A percentile compares a stretch with the other conserved stretches of the same genome.
These are phyloP conservation scores for Amylostereum chailletii DNA, from an alignment of 1,284 basidiomycete genomes.

Conservation along the genomic window DNA sequence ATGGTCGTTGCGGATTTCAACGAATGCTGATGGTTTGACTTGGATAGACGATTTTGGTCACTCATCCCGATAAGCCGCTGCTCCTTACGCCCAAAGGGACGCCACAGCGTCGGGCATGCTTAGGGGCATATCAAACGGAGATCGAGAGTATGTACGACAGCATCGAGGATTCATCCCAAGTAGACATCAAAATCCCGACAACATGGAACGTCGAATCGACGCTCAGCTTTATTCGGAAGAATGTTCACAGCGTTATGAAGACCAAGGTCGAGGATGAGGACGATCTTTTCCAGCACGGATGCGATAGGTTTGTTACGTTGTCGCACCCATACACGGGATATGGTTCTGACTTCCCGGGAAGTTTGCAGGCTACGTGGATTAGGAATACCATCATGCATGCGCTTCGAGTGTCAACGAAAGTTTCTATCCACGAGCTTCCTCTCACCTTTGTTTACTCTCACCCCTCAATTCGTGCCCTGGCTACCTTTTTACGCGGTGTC, in stretches of 20 bases:
- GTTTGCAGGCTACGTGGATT: constrained; percentile 12
- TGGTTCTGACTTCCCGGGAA: background rate
- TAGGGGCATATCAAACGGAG: constrained; percentile 19
- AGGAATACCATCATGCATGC: constrained; percentile 9
- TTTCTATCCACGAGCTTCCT: background rate
- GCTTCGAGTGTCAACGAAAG: constrained; percentile 2
- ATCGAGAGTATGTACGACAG: constrained; percentile 18
- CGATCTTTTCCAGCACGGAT: constrained; percentile 15
- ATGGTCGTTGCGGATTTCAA: too few relatives aligned
- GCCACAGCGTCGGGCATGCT: constrained; percentile 14
- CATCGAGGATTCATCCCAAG: constrained; percentile 5
- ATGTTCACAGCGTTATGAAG: constrained; percentile 8
- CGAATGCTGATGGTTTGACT: background rate
- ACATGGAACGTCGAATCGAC: constrained; percentile 8
- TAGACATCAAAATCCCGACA: constrained; percentile 4
- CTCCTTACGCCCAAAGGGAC: constrained; percentile 23
- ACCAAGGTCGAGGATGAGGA: constrained; percentile 6
- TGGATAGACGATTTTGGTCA: constrained; percentile 21
- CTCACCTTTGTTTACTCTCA: constrained; percentile 7
- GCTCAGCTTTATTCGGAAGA: constrained; percentile 8
- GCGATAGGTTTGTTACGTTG: constrained; percentile 11
- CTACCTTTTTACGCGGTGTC: too few relatives aligned
- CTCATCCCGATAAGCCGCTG: constrained; percentile 21
- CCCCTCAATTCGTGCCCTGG: constrained; percentile 3
- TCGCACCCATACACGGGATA: background rate